Percentiles rank a stretch among this genome's conserved stretches.
These are phyloP conservation scores for Oidiodendron maius DNA, from an alignment of 495 filamentous ascomycete genomes.

Conservation along the genomic window DNA sequence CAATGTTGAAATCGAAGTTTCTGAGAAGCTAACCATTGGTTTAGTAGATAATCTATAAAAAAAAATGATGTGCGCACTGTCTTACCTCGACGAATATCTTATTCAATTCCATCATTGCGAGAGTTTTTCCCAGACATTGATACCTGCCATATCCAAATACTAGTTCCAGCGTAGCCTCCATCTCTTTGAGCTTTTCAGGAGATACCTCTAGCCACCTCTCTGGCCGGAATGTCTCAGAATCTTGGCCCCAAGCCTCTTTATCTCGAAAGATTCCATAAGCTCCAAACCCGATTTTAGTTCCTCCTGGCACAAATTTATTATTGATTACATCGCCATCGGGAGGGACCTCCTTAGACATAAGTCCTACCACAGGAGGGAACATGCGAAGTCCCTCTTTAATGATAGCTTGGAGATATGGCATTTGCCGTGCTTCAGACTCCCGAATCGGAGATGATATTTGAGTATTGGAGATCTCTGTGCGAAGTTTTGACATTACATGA, in stretches of 20 bases:
- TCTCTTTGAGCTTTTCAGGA: slow-evolving; percentile 21
- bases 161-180: slow-evolving; percentile 32
- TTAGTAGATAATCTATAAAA: not conserved
- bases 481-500: slow-evolving; percentile 42
- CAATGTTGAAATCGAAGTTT: slow-evolving; percentile 7
- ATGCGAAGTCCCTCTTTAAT: slow-evolving; percentile 46
- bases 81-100: slow-evolving; percentile 53
- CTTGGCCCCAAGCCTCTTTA: slow-evolving; percentile 34
- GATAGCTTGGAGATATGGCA: slow-evolving; percentile 46
- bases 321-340: slow-evolving; percentile 45
- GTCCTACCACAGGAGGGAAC: slow-evolving; percentile 26
- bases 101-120: slow-evolving; percentile 42
- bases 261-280: slow-evolving; percentile 24
- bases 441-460: slow-evolving; percentile 29
- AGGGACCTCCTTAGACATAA: slow-evolving; percentile 39
- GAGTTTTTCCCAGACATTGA: slow-evolving; percentile 36
- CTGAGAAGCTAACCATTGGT: not conserved
- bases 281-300: slow-evolving; percentile 43
- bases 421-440: slow-evolving; percentile 31
- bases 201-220: slow-evolving; percentile 43
- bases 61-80: not conserved
- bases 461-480: slow-evolving; percentile 46
- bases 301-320: slow-evolving; percentile 47
- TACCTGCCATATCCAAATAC: slow-evolving; percentile 38
- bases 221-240: slow-evolving; percentile 40